phyloP scores from a whole-genome alignment of 129 eudicot species.

The Flaveria sonorensis region DNA sequence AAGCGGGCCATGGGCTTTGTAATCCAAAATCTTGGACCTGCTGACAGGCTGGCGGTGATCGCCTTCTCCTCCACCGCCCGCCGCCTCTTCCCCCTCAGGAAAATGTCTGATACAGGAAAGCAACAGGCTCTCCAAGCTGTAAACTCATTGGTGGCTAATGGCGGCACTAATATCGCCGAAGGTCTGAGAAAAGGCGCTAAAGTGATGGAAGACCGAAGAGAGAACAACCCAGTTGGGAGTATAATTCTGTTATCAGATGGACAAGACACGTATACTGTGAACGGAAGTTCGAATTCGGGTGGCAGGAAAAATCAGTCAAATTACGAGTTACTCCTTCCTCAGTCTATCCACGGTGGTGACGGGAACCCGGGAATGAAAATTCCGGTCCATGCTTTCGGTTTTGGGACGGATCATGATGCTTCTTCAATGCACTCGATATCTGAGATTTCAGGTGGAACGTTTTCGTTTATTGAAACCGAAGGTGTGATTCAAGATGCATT shows the following conservation, averaged over 20 bases:
- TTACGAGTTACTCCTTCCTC: slow-evolving; percentile 57
- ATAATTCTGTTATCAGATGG: slow-evolving; percentile 90
- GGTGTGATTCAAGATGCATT: slow-evolving; percentile 82
- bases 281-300: slow-evolving; percentile 25
- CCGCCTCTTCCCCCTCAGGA: slow-evolving; percentile 72
- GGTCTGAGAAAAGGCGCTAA: slow-evolving; percentile 80
- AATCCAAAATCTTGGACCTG: slow-evolving; percentile 83
- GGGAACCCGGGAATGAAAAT: slow-evolving; percentile 47
- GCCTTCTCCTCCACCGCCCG: slow-evolving; percentile 90
- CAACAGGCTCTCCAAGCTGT: slow-evolving; percentile 75
- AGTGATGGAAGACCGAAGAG: slow-evolving; percentile 76
- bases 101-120: slow-evolving; percentile 77
- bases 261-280: slow-evolving; percentile 72
- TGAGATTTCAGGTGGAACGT: slow-evolving; percentile 81
- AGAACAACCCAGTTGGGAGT: slow-evolving; percentile 85
- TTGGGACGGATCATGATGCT: slow-evolving; percentile 80
- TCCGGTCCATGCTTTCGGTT: slow-evolving; percentile 87
- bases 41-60: slow-evolving; percentile 73
- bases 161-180: slow-evolving; percentile 90
- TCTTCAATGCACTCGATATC: slow-evolving; percentile 78
- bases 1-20: slow-evolving; percentile 95
- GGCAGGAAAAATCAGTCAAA: slow-evolving; percentile 34
- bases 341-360: slow-evolving; percentile 46
- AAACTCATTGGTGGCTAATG: slow-evolving; percentile 74
- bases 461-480: slow-evolving; percentile 84